Evolutionary conservation across 495 filamentous ascomycete genomes (phyloP).

Genomic region (Aspergillus funiculosus): DNA sequence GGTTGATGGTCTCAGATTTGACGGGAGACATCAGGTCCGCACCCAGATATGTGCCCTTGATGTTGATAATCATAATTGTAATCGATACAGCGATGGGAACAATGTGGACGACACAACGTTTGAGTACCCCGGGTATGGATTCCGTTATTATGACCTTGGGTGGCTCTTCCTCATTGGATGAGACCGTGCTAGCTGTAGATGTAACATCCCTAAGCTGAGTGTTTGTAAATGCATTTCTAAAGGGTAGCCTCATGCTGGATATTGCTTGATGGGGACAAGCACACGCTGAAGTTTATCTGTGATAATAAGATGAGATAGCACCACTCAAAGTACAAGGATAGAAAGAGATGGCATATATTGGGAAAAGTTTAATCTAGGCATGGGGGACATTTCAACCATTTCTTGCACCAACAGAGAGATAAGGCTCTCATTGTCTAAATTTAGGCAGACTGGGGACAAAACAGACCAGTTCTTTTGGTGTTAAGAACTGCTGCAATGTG

Average conservation of each 20-base stretch:
- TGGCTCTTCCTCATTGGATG: neutral
- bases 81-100: conserved; percentile 14
- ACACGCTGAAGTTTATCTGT: too few species aligned
- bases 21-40: conserved; percentile 14
- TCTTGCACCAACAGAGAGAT: too few species aligned
- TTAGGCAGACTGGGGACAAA: too few species aligned
- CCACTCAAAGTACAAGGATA: too few species aligned
- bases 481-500: too few species aligned
- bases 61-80: conserved; percentile 13
- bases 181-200: neutral
- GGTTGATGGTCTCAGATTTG: conserved; percentile 16
- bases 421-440: too few species aligned
- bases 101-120: conserved; percentile 14
- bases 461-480: too few species aligned
- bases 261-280: too few species aligned
- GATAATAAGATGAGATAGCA: too few species aligned
- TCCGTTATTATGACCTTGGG: neutral
- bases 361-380: too few species aligned
- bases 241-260: neutral
- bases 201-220: neutral
- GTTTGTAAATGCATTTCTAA: neutral
- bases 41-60: conserved; percentile 14
- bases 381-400: too few species aligned
- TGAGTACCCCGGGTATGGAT: conserved; percentile 9
- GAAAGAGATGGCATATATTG: too few species aligned